These are phyloP conservation scores for Candida albicans DNA, from an alignment of 1,139 yeast species.

Conservation along the genomic window DNA sequence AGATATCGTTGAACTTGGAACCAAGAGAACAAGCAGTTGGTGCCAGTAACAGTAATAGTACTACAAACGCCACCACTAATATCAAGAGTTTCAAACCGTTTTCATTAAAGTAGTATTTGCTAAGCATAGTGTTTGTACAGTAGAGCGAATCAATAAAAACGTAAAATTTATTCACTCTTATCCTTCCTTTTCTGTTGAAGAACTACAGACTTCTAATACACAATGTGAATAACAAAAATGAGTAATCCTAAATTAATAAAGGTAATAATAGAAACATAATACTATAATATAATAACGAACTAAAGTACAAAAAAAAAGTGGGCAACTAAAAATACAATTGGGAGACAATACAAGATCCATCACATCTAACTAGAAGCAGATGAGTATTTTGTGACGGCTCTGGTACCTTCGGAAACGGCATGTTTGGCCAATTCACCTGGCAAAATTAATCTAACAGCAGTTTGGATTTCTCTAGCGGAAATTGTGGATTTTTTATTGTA, in stretches of 20 bases:
- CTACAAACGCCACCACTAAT: neutral
- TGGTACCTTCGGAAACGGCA: conserved; percentile 99
- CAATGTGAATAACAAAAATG: too few species aligned
- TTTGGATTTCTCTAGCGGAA: conserved; percentile 98
- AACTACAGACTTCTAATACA: too few species aligned
- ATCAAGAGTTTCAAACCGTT: conserved; percentile 1
- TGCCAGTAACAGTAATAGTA: neutral
- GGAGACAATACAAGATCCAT: too few species aligned
- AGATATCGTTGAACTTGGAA: conserved; percentile 69
- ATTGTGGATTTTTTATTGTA: conserved; percentile 99
- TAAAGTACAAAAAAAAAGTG: neutral
- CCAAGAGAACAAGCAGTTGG: conserved; percentile 49
- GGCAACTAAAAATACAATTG: too few species aligned
- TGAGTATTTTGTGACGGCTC: conserved; percentile 99
- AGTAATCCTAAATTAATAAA: too few species aligned
- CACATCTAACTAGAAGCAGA: conserved; percentile 59
- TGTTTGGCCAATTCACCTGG: conserved; percentile 99
- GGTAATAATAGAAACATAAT: neutral
- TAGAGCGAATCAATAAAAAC: too few species aligned
- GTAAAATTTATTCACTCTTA: too few species aligned
- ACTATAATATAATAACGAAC: neutral
- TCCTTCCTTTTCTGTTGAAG: too few species aligned
- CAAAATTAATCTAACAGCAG: conserved; percentile 97
- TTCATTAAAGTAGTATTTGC: conserved; percentile 1
- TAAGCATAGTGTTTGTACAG: too few species aligned